Percentiles rank a stretch among this genome's conserved stretches.
Conservation (phyloP, 495 filamentous ascomycete genomes). For the Hyaloscypha bicolor region DNA sequence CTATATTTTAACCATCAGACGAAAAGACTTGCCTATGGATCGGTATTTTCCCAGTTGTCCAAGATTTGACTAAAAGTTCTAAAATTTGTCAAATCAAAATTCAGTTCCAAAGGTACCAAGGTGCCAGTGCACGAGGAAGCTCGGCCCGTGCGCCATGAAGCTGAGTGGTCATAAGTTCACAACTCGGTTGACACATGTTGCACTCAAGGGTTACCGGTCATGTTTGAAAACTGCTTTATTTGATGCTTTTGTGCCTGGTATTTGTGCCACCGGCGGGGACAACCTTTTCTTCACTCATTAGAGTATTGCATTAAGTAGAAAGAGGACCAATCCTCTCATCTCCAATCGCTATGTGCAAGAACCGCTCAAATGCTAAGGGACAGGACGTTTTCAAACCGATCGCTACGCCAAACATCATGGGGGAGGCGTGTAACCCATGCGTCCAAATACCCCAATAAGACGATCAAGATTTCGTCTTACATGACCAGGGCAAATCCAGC, state of each 20-base stretch:
- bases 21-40: no score
- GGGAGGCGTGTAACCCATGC: neutral
- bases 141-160: no score
- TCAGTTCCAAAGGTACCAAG: no score
- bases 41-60: no score
- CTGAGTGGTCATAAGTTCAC: neutral
- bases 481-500: slow-evolving; percentile 66
- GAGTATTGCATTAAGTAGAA: neutral
- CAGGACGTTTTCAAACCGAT: slow-evolving; percentile 1
- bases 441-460: neutral
- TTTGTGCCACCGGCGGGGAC: neutral
- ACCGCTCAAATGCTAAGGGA: slow-evolving; percentile 10
- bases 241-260: neutral
- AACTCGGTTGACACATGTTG: neutral
- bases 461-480: slow-evolving; percentile 32
- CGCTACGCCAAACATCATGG: neutral
- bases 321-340: neutral
- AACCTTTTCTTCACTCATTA: neutral
- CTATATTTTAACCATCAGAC: neutral
- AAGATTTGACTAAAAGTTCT: no score
- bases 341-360: slow-evolving; percentile 11
- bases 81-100: no score
- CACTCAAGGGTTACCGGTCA: neutral
- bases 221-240: neutral
- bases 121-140: no score